Evolutionary conservation across 495 filamentous ascomycete species (phyloP).

Genomic region (Neurospora sp.): DNA sequence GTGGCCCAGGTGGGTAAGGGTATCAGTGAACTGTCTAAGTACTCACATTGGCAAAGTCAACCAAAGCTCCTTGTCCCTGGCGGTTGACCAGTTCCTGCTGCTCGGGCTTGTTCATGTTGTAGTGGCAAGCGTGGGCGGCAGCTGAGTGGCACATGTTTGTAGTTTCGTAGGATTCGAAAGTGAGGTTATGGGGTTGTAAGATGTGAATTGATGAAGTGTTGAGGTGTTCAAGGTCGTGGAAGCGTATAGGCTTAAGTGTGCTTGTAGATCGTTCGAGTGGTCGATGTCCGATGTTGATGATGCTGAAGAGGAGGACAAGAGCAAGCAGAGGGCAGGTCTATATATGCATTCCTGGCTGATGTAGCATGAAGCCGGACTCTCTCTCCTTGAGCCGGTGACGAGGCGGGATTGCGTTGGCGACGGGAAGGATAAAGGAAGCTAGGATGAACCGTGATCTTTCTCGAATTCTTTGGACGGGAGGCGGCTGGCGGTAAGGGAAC

Average conservation of each 20-base stretch:
- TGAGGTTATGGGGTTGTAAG: not conserved
- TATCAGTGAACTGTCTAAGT: not conserved
- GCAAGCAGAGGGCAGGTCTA: not conserved
- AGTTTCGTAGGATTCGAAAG: not conserved
- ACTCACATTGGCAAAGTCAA: not conserved
- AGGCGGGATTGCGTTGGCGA: not conserved
- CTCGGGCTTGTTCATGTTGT: not conserved
- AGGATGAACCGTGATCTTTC: not conserved
- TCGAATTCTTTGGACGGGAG: not conserved
- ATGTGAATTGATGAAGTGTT: not conserved
- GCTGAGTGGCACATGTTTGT: not conserved
- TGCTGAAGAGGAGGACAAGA: not conserved
- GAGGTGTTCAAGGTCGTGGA: not conserved
- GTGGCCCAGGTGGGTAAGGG: not conserved
- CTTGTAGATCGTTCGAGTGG: not conserved
- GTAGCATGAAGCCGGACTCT: not conserved
- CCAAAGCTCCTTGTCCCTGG: not conserved
- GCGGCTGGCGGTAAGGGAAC: not conserved
- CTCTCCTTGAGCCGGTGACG: not conserved
- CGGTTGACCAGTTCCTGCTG: not conserved
- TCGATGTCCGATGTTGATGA: not conserved
- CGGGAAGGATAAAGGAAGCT: not conserved
- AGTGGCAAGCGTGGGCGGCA: not conserved
- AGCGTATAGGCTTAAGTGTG: not conserved
- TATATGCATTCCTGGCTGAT: not conserved